Percentiles rank a stretch among this genome's conserved stretches.
Evolutionary conservation across 192 early-diverging fungal species (phyloP).

Genomic region (Oehlia diaphana): DNA sequence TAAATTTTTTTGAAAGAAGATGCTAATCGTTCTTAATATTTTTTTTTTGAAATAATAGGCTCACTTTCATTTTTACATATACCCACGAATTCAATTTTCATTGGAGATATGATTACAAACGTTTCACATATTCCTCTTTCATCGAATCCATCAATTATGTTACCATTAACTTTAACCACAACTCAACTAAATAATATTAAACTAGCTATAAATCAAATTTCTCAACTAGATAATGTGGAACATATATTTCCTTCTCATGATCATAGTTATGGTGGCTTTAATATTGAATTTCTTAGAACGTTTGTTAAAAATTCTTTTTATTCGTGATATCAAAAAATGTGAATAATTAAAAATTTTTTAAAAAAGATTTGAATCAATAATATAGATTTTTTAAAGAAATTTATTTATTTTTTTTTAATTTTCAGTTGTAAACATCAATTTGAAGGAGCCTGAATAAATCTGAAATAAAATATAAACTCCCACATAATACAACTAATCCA

Average conservation of each 20-base stretch:
- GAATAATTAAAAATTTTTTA: too few relatives aligned
- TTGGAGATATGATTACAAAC: not conserved
- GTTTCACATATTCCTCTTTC: not conserved
- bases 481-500: slow-evolving; percentile 71
- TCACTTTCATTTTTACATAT: not conserved
- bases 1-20: not conserved
- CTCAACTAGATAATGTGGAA: not conserved
- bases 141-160: not conserved
- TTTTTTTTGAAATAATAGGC: not conserved
- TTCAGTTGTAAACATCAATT: not conserved
- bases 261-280: not conserved
- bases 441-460: slow-evolving; percentile 60
- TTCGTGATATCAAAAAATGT: too few relatives aligned
- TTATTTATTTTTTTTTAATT: too few relatives aligned
- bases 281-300: not conserved
- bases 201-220: not conserved
- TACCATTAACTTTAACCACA: not conserved
- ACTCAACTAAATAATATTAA: too few relatives aligned
- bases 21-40: not conserved
- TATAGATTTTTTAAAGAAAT: too few relatives aligned
- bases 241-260: not conserved
- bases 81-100: not conserved
- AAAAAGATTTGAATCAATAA: too few relatives aligned
- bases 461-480: slow-evolving; percentile 86
- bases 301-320: not conserved